Evolutionary conservation across 2,329 filamentous ascomycete species (phyloP).

Genomic region (Claviceps sp.): DNA sequence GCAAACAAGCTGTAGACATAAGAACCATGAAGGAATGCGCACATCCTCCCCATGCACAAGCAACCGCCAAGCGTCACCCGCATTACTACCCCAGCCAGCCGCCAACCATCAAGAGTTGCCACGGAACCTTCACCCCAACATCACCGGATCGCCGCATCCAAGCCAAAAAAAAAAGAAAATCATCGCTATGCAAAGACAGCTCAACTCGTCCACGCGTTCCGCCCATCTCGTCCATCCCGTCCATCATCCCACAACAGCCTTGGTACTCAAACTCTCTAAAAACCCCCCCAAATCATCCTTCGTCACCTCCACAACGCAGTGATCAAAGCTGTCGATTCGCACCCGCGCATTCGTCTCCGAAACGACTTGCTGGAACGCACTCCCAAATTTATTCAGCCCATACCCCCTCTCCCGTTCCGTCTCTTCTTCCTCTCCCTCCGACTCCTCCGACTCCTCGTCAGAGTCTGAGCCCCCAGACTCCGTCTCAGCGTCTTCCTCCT

Average conservation of each 20-base stretch:
- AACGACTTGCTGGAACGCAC: slow-evolving; percentile 90
- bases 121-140: too few species aligned
- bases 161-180: too few species aligned
- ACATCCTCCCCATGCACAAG: too few species aligned
- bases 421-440: slow-evolving; percentile 42
- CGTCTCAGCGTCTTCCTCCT: slow-evolving; percentile 35
- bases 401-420: slow-evolving; percentile 47
- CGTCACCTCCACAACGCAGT: slow-evolving; percentile 93
- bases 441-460: slow-evolving; percentile 26
- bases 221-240: not conserved
- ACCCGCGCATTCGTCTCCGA: slow-evolving; percentile 81
- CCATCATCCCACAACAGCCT: slow-evolving; percentile 54
- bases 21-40: too few species aligned
- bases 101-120: too few species aligned
- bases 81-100: not conserved
- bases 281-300: slow-evolving; percentile 90
- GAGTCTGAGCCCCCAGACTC: slow-evolving; percentile 30
- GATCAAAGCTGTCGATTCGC: slow-evolving; percentile 90
- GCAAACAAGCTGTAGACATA: too few species aligned
- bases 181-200: not conserved
- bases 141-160: too few species aligned
- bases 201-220: too few species aligned
- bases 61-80: not conserved
- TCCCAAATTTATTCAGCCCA: slow-evolving; percentile 80
- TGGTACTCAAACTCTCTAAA: slow-evolving; percentile 81